Conservation (phyloP, 768 basidiomycete species). For the Boletus rex-veris region DNA sequence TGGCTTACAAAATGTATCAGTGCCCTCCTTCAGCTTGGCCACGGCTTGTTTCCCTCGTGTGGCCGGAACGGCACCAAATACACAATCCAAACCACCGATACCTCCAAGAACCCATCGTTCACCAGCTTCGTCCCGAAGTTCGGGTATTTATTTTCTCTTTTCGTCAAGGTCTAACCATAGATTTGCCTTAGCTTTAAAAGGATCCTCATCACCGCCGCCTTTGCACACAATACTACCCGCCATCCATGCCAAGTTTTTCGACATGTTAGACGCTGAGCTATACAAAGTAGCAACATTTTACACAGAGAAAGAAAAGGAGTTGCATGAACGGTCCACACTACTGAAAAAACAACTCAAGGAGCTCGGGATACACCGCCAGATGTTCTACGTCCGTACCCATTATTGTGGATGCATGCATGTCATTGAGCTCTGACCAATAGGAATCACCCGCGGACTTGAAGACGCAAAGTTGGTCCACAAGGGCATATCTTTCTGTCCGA, state of each 20-base stretch:
- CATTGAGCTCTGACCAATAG: slow-evolving; percentile 7
- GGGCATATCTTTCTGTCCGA: neutral
- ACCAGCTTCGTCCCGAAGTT: neutral
- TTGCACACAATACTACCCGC: slow-evolving; percentile 56
- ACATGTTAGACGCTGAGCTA: slow-evolving; percentile 71
- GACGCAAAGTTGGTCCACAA: slow-evolving; percentile 11
- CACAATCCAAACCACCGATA: neutral
- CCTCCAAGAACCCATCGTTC: slow-evolving; percentile 1
- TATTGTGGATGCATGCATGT: neutral
- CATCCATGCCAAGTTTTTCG: slow-evolving; percentile 70
- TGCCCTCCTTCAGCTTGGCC: slow-evolving; percentile 12
- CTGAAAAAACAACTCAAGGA: slow-evolving; percentile 72
- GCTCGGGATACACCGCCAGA: slow-evolving; percentile 62
- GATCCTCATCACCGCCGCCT: slow-evolving; percentile 27
- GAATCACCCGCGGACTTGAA: slow-evolving; percentile 8
- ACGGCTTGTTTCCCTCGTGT: slow-evolving; percentile 6
- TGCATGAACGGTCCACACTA: slow-evolving; percentile 41
- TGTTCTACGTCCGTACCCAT: slow-evolving; percentile 47
- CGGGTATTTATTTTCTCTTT: slow-evolving; percentile 8
- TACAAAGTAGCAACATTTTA: slow-evolving; percentile 88
- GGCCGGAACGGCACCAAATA: neutral
- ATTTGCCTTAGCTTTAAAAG: slow-evolving; percentile 3
- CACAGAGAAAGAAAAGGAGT: slow-evolving; percentile 61
- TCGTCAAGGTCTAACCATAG: neutral
- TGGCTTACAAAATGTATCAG: slow-evolving; percentile 2